Percentiles rank a stretch among this genome's conserved stretches.
Conservation (phyloP, 2,329 filamentous ascomycete species). For the Thelonectria blattea region DNA sequence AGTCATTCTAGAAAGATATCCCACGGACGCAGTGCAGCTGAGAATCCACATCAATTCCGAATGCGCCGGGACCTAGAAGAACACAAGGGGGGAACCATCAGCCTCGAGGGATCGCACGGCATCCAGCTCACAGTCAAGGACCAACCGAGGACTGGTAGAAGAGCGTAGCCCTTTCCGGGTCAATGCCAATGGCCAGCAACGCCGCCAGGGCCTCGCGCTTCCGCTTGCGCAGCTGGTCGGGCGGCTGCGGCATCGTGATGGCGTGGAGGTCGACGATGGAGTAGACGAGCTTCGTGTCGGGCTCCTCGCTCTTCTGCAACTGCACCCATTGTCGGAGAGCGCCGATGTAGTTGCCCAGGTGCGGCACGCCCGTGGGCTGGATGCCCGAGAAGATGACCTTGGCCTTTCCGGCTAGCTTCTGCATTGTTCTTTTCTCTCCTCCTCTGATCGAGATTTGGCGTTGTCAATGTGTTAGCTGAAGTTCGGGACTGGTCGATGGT, state of each 20-base stretch:
- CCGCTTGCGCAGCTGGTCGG: conserved; percentile 64
- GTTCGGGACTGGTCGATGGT: not conserved
- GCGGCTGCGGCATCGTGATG: conserved; percentile 78
- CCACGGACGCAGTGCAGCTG: conserved; percentile 88
- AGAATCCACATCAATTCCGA: conserved; percentile 97
- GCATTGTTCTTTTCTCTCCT: conserved; percentile 1
- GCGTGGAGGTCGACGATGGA: conserved; percentile 95
- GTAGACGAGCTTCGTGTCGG: conserved; percentile 71
- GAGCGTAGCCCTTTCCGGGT: conserved; percentile 76
- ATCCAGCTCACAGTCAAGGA: conserved; percentile 14
- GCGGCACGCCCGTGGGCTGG: conserved; percentile 92
- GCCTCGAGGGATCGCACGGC: not conserved
- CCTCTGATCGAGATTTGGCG: too few relatives aligned
- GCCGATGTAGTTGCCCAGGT: conserved; percentile 94
- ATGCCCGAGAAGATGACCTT: conserved; percentile 90
- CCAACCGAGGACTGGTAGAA: conserved; percentile 83
- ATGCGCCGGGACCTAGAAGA: conserved; percentile 71
- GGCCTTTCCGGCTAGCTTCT: not conserved
- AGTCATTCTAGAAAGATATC: conserved; percentile 97
- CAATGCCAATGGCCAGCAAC: conserved; percentile 82
- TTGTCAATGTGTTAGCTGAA: not conserved
- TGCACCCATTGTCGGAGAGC: conserved; percentile 86
- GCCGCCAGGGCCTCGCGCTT: conserved; percentile 79
- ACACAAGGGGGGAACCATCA: not conserved
- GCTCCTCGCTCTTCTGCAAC: conserved; percentile 69